Base-by-base conservation (phyloP, 495 filamentous ascomycete genomes). In the Paragyromitra xinjiangensis region DNA sequence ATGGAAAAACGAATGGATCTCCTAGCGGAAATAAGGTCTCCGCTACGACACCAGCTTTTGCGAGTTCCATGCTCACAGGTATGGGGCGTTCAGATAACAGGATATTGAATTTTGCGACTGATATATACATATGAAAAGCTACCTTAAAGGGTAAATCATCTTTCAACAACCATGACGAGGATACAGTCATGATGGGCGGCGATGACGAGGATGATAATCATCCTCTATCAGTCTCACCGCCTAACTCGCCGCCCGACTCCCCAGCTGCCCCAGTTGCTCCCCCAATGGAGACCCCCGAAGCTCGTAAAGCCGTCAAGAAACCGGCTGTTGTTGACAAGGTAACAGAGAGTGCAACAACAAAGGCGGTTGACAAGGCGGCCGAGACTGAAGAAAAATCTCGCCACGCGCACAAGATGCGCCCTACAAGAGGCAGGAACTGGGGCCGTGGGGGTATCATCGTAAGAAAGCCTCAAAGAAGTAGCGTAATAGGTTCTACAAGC, bases 331-430 rank as follows among this genome's bases (percentile, higher is more conserved):
- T 8, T 6, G n/a, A 72, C 34, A 4, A 14, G n/a, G 44, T 71
- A 12, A 2, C 14, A 7, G 40, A 26, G 9, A n/a, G 8, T 58
- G 11, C 24, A 8, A 34, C 7, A 6, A 34, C 37, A 22, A 22
- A 34, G 45, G 56, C 12, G 5, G 51, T 59, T 0, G 51, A 72
- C 1, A 64, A 50, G 29, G 29, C 50, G 1, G 19, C 69, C 3
- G 51, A 71, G 3, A 5, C 61, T 11, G 50, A 72, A 29, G 71
- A 42, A 11, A 71, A 48, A 7, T 24, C 62, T 34, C 74, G 74
- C 1, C 66, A 50, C 29, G 40, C 78, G 19, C 64, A 51, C 37
- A 78, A 71, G 48, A 78, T 78, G 77, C 44, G 64, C 5, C 77
- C 77, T 6, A 65, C 74, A 11, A 62, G 77, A 12, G 73, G 72